phyloP scores from a whole-genome alignment of 2,329 filamentous ascomycete species.

The Trichoderma oligosporum region DNA sequence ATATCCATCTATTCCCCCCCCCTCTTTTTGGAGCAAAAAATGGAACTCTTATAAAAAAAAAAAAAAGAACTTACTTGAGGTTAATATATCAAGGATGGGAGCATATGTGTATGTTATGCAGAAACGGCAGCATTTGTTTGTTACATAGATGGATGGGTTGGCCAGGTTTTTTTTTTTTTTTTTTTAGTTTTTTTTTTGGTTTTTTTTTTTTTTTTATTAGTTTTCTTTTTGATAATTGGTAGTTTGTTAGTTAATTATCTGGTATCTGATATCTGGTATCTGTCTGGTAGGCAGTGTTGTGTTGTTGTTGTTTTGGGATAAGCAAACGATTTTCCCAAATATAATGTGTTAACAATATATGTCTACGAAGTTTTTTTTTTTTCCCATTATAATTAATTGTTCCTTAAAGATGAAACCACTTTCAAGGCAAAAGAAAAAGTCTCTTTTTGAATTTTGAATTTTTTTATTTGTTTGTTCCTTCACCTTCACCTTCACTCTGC shows the following conservation, averaged over 20 bases:
- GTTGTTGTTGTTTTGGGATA: background rate
- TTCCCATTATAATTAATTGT: too few relatives aligned
- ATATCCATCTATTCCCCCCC: background rate
- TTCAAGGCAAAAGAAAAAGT: too few relatives aligned
- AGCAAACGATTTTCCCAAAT: background rate
- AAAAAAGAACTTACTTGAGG: background rate
- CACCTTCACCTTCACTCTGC: background rate
- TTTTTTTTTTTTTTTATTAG: too few relatives aligned
- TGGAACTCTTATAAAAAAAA: background rate
- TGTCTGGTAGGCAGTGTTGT: background rate
- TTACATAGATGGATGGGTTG: slow-evolving; percentile 1
- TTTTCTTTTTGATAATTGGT: too few relatives aligned
- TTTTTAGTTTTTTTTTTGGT: too few relatives aligned
- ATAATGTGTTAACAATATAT: too few relatives aligned
- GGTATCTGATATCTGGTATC: too few relatives aligned
- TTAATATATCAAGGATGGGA: background rate
- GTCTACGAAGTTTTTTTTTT: too few relatives aligned
- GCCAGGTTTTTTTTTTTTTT: background rate
- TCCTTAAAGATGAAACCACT: too few relatives aligned
- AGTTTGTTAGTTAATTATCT: too few relatives aligned
- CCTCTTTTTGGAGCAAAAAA: too few relatives aligned
- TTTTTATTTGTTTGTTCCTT: background rate
- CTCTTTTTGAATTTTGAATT: too few relatives aligned
- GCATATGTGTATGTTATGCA: slow-evolving; percentile 1
- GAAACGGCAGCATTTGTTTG: background rate